A percentile compares a stretch with the other conserved stretches of the same genome.
phyloP scores from a whole-genome alignment of 129 eudicot species.

The Pulicaria dysenterica region DNA sequence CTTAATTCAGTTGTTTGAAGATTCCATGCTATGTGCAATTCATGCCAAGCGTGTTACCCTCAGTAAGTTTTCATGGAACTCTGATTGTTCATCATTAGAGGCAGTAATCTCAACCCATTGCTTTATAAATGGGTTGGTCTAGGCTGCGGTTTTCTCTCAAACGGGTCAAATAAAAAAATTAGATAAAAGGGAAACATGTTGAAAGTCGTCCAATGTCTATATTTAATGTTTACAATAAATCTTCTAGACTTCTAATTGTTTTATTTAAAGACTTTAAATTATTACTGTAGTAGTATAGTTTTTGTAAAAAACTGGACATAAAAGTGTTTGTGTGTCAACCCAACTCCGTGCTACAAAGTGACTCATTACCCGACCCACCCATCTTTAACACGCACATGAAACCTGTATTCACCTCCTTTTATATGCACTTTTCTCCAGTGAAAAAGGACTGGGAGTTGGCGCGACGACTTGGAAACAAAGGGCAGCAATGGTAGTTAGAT shows the following conservation, averaged over 20 bases:
- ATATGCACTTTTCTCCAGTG: slow-evolving; percentile 54
- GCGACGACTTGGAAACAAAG: slow-evolving; percentile 75
- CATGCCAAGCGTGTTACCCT: slow-evolving; percentile 90
- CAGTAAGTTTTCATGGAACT: slow-evolving; percentile 56
- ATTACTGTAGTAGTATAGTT: too few relatives aligned
- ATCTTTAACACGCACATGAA: too few relatives aligned
- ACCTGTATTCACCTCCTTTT: neutral
- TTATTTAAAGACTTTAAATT: too few relatives aligned
- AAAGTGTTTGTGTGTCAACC: neutral
- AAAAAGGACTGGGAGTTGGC: slow-evolving; percentile 82
- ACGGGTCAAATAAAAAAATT: neutral
- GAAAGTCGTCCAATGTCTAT: neutral
- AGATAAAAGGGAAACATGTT: neutral
- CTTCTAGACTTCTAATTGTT: too few relatives aligned
- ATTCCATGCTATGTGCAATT: slow-evolving; percentile 80
- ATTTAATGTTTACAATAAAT: too few relatives aligned
- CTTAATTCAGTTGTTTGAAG: slow-evolving; percentile 68
- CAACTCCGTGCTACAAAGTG: neutral
- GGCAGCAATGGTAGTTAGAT: slow-evolving; percentile 61
- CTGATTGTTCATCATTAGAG: slow-evolving; percentile 1
- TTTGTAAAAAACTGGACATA: neutral
- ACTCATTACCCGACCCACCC: too few relatives aligned
- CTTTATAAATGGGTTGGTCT: neutral
- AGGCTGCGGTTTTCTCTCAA: neutral
- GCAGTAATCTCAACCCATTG: neutral